Conservation (phyloP, 1,139 yeast species). For the Magnusiomyces fungicola region DNA sequence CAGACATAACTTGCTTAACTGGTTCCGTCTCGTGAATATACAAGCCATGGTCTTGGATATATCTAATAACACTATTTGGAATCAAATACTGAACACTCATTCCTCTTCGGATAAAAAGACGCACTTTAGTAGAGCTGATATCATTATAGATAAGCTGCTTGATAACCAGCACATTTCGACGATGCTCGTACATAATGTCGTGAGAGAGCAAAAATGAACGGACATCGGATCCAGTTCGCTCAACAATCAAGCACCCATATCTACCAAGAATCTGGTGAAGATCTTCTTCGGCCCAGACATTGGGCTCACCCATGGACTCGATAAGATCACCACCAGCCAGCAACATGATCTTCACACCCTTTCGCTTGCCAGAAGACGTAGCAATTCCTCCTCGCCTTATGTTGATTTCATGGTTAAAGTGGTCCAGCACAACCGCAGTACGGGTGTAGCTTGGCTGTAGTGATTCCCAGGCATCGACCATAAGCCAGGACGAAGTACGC, state of each 20-base stretch:
- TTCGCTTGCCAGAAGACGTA: constrained; percentile 61
- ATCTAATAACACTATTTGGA: constrained; percentile 91
- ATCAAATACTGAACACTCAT: constrained; percentile 94
- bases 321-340: constrained; percentile 97
- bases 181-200: constrained; percentile 94
- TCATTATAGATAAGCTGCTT: constrained; percentile 95
- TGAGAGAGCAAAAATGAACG: constrained; percentile 84
- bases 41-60: constrained; percentile 84
- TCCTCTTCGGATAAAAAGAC: constrained; percentile 84
- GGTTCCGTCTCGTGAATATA: constrained; percentile 86
- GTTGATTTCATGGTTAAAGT: constrained; percentile 91
- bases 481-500: constrained; percentile 91
- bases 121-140: constrained; percentile 88
- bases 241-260: constrained; percentile 93
- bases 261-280: constrained; percentile 90
- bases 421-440: constrained; percentile 93
- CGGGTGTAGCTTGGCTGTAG: constrained; percentile 85
- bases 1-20: constrained; percentile 73
- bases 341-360: constrained; percentile 91
- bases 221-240: constrained; percentile 94
- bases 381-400: constrained; percentile 81
- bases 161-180: constrained; percentile 87
- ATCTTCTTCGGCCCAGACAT: constrained; percentile 97
- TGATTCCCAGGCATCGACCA: constrained; percentile 99
- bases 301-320: constrained; percentile 99